Evolutionary conservation across 345 rosid species (phyloP).

Genomic region (Durio zibethinus): DNA sequence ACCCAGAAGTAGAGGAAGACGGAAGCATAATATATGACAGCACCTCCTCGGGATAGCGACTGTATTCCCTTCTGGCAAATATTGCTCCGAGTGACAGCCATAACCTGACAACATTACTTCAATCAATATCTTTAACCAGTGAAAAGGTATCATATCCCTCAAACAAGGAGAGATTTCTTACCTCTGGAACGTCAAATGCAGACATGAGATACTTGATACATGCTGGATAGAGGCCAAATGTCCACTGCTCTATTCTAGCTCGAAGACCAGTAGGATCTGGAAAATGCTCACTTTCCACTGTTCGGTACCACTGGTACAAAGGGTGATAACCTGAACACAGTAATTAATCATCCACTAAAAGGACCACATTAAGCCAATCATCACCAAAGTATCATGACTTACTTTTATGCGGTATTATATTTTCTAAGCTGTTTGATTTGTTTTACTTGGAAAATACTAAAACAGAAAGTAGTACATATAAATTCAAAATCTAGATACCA

Average conservation of each 20-base stretch:
- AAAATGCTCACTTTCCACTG: constrained; percentile 92
- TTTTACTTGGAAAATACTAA: not conserved
- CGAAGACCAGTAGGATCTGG: constrained; percentile 99
- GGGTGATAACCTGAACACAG: constrained; percentile 76
- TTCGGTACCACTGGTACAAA: constrained; percentile 89
- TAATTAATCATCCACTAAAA: constrained; percentile 8
- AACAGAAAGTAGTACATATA: not conserved
- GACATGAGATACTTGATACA: constrained; percentile 99
- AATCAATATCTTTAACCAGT: constrained; percentile 15
- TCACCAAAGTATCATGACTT: not conserved
- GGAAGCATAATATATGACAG: constrained; percentile 80
- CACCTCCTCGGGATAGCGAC: constrained; percentile 79
- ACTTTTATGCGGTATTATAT: not conserved
- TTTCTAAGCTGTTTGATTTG: not conserved
- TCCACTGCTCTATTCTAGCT: constrained; percentile 95
- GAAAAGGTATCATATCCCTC: not conserved
- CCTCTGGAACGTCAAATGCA: constrained; percentile 99
- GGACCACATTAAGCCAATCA: not conserved
- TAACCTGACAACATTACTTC: constrained; percentile 53
- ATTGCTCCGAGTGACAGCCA: constrained; percentile 89
- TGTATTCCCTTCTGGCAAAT: constrained; percentile 81
- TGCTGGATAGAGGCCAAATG: constrained; percentile 96
- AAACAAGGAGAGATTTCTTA: constrained; percentile 22
- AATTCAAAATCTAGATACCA: not conserved
- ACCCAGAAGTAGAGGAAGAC: constrained; percentile 99